Evolutionary conservation across 345 rosid species (phyloP), one percentile per base, ranked within the genome.

Genomic region (Orychophragmus violaceus): DNA sequence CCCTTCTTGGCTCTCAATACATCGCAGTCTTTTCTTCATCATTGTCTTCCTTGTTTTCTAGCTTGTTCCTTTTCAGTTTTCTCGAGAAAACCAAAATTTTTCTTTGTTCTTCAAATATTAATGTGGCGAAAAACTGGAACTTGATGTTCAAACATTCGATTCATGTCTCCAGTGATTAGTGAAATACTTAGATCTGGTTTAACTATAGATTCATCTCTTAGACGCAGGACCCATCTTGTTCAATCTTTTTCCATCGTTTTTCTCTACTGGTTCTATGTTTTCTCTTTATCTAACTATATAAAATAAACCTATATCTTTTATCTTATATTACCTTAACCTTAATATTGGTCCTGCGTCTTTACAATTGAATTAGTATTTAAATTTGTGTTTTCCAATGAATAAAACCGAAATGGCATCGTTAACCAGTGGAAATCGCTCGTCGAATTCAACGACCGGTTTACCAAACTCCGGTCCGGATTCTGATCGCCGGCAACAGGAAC

Each of bases 181-280:
- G 78, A 75, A 75, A 52, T 56, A 52, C 74, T 75, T 61, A 69
- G 78, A 57, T 75, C 74, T 48, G 78, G 78, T 9, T 63, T 75
- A 61, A 68, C 74, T 61, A 63, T 90, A 49, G 87, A 82, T 71
- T 87, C 96, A 37, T 74, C 89, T 41, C 79, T 84, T 57, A 66
- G 90, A 78, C 95, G 95, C 85, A 81, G 95, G 80, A 88, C 89
- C 79, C 99, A 90, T 86, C 85, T 94, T 30, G 97, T 94, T 90
- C 99, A 94, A 79, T 94, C 97, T 49, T 90, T 94, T 86, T 94
- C 99, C 2, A 96, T 94, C 62, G 95, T 79, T 19, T 90, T 94
- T 79, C 97, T 94, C 28, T 88, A 94, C 85, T 94, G 96, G 92
- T 79, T 94, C 71, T 94, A 94, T 60, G 92, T 88, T 39, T 93